phyloP scores from a whole-genome alignment of 345 rosid species.

The Cochlearia excelsa region DNA sequence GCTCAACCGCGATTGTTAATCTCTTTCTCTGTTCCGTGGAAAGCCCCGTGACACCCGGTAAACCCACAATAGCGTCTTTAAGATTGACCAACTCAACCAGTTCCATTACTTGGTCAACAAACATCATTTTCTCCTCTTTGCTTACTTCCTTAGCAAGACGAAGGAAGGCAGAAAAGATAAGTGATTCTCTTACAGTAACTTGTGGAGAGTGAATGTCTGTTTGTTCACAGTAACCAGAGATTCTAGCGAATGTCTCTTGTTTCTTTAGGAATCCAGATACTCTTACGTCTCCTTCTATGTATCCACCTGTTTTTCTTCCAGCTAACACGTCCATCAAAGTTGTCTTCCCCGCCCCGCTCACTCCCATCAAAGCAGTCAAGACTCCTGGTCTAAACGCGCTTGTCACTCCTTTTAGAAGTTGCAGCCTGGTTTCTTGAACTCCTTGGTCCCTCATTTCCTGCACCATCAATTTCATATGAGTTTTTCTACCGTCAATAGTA shows the following conservation, averaged over 20 bases:
- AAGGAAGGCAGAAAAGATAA: conserved; percentile 83
- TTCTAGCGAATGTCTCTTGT: conserved; percentile 89
- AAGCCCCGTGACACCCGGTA: conserved; percentile 73
- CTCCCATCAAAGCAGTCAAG: conserved; percentile 88
- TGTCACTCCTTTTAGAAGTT: conserved; percentile 64
- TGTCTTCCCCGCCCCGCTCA: conserved; percentile 94
- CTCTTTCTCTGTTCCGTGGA: conserved; percentile 88
- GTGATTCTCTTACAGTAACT: conserved; percentile 78
- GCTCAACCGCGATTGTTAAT: conserved; percentile 78
- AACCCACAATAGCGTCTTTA: conserved; percentile 59
- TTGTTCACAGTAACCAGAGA: conserved; percentile 90
- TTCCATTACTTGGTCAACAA: conserved; percentile 70
- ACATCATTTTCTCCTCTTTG: conserved; percentile 72
- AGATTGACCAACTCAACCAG: conserved; percentile 57
- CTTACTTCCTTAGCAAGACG: conserved; percentile 67
- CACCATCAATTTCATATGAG: neutral
- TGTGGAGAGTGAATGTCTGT: conserved; percentile 87
- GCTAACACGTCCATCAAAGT: conserved; percentile 95
- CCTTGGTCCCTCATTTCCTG: conserved; percentile 96
- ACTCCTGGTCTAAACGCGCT: conserved; percentile 91
- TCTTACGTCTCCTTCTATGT: conserved; percentile 76
- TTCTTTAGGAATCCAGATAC: conserved; percentile 81
- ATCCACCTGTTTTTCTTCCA: conserved; percentile 88
- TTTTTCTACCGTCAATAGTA: neutral
- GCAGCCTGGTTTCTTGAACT: conserved; percentile 62